Conservation (phyloP, 2,329 filamentous ascomycete species). For the Trichophyton equinum region DNA sequence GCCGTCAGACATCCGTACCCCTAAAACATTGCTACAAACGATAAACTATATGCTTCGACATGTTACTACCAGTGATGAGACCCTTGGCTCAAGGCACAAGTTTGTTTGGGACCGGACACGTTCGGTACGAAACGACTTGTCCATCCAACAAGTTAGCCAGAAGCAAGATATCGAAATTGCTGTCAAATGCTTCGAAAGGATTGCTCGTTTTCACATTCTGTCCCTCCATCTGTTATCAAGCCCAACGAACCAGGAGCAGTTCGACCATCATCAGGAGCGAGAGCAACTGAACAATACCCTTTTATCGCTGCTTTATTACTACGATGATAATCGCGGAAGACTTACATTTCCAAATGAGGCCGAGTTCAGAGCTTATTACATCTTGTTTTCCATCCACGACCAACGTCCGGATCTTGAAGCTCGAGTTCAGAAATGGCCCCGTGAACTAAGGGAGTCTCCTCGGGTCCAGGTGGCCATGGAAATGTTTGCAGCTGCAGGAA, state of each 20-base stretch:
- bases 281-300: slow-evolving; percentile 53
- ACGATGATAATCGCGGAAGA: slow-evolving; percentile 42
- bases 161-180: slow-evolving; percentile 44
- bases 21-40: slow-evolving; percentile 35
- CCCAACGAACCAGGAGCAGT: slow-evolving; percentile 39
- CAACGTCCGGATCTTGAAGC: slow-evolving; percentile 44
- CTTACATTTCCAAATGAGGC: slow-evolving; percentile 45
- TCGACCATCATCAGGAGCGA: slow-evolving; percentile 47
- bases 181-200: slow-evolving; percentile 50
- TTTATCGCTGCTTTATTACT: slow-evolving; percentile 49
- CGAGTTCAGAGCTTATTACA: slow-evolving; percentile 52
- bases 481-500: slow-evolving; percentile 44
- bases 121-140: slow-evolving; percentile 53
- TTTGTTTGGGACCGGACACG: slow-evolving; percentile 56
- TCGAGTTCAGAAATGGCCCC: slow-evolving; percentile 44
- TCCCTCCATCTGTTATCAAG: slow-evolving; percentile 48
- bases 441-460: slow-evolving; percentile 37
- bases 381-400: slow-evolving; percentile 44
- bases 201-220: slow-evolving; percentile 51
- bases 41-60: slow-evolving; percentile 39
- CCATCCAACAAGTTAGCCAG: slow-evolving; percentile 48
- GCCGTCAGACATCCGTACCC: slow-evolving; percentile 51
- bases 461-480: slow-evolving; percentile 46
- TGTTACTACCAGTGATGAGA: slow-evolving; percentile 39
- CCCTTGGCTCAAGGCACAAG: slow-evolving; percentile 43